Conservation (phyloP, 805 yeast species). For the Wickerhamiella kurtzmanii region DNA sequence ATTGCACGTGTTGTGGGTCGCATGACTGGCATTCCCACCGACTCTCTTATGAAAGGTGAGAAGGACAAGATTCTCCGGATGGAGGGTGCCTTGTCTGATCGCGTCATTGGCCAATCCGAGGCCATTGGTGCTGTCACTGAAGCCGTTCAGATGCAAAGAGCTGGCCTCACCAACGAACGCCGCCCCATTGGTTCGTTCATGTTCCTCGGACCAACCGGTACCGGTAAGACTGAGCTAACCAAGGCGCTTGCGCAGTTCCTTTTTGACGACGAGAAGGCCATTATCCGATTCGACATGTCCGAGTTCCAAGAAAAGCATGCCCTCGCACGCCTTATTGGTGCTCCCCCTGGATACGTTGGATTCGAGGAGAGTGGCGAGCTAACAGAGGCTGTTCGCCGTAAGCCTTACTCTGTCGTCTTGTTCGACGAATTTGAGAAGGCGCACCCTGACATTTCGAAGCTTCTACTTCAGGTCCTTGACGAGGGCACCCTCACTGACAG, state of each 20-base stretch:
- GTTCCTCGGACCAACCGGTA: conserved; percentile 97
- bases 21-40: conserved; percentile 93
- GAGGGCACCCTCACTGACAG: conserved; percentile 93
- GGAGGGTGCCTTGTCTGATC: conserved; percentile 63
- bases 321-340: conserved; percentile 81
- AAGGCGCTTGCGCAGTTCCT: conserved; percentile 84
- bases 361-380: conserved; percentile 89
- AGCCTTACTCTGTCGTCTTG: conserved; percentile 83
- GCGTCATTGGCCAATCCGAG: conserved; percentile 91
- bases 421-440: conserved; percentile 98
- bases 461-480: conserved; percentile 80
- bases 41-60: conserved; percentile 83
- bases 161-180: conserved; percentile 87
- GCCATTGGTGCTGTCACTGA: conserved; percentile 83
- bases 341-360: conserved; percentile 97
- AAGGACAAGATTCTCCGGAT: conserved; percentile 78
- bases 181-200: conserved; percentile 94
- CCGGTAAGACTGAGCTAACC: conserved; percentile 94
- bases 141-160: conserved; percentile 91
- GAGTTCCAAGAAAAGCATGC: conserved; percentile 94
- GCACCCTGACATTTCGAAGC: conserved; percentile 86
- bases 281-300: conserved; percentile 91
- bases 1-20: conserved; percentile 83
- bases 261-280: conserved; percentile 77
- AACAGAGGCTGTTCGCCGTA: conserved; percentile 90